A percentile compares a stretch with the other conserved stretches of the same genome.
phyloP scores from a whole-genome alignment of 352 stramenopile species.

The Globisporangium abappressorium region DNA sequence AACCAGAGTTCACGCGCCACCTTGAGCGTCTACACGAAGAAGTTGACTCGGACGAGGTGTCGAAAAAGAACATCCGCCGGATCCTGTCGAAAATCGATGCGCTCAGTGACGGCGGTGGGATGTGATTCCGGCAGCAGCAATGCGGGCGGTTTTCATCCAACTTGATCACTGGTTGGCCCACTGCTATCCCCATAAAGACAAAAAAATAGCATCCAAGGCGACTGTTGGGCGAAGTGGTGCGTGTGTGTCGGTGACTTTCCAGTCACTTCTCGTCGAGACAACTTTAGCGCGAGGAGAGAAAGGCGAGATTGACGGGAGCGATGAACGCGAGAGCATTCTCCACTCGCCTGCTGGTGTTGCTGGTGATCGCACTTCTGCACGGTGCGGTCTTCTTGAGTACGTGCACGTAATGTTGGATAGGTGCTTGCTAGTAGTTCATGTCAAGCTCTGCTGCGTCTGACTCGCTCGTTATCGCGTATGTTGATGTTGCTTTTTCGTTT shows the following conservation, averaged over 20 bases:
- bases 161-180: background rate
- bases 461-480: background rate
- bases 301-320: too few relatives aligned
- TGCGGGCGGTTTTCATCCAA: background rate
- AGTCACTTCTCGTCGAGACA: background rate
- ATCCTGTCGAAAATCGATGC: slow-evolving; percentile 62
- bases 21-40: slow-evolving; percentile 65
- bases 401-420: background rate
- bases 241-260: background rate
- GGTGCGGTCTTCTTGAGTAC: slow-evolving; percentile 11
- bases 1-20: slow-evolving; percentile 38
- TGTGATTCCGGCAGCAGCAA: background rate
- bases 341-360: background rate
- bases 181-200: background rate
- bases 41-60: slow-evolving; percentile 56
- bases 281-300: background rate
- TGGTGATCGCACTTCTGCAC: slow-evolving; percentile 8
- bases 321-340: slow-evolving; percentile 3
- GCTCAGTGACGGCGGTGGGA: slow-evolving; percentile 5
- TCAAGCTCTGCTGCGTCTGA: background rate
- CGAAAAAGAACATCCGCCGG: slow-evolving; percentile 65
- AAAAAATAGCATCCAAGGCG: background rate
- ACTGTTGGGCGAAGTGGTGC: background rate
- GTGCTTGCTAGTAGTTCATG: background rate
- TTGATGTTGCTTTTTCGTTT: background rate